phyloP scores from a whole-genome alignment of 768 basidiomycete genomes.

The Lanmaoa pseudosensibilis region DNA sequence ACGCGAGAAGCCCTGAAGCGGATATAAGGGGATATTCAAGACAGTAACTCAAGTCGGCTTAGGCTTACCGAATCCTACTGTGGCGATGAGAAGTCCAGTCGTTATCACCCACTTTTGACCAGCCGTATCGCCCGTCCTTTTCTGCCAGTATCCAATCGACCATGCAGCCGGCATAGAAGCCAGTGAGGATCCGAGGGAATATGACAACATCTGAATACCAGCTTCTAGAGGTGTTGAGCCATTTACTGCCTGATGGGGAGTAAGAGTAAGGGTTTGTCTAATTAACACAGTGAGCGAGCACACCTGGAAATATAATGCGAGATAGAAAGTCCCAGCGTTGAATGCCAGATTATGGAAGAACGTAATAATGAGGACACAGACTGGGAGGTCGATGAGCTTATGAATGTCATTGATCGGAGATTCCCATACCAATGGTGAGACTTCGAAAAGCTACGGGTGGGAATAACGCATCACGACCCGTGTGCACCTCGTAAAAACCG shows the following conservation, averaged over 20 bases:
- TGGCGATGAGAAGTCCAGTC: conserved; percentile 60
- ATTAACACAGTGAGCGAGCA: conserved; percentile 13
- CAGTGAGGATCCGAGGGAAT: conserved; percentile 81
- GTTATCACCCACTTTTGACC: conserved; percentile 69
- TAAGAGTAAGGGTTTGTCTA: conserved; percentile 1
- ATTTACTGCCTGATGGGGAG: conserved; percentile 56
- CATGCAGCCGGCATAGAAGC: conserved; percentile 87
- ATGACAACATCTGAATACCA: conserved; percentile 75
- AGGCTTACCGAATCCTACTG: conserved; percentile 69
- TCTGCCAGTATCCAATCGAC: conserved; percentile 71
- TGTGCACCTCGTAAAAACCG: conserved; percentile 66
- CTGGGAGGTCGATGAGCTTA: conserved; percentile 37
- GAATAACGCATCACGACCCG: conserved; percentile 69
- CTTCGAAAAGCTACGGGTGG: conserved; percentile 62
- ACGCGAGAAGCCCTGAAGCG: conserved; percentile 60
- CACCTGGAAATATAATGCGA: conserved; percentile 83
- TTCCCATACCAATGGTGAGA: conserved; percentile 54
- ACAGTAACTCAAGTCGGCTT: background rate
- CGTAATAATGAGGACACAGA: conserved; percentile 61
- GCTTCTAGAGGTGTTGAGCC: conserved; percentile 70
- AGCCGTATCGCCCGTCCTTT: conserved; percentile 51
- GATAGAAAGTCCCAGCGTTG: conserved; percentile 83
- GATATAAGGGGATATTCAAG: conserved; percentile 11
- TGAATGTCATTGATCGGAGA: conserved; percentile 6
- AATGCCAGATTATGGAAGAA: conserved; percentile 85